A percentile compares a stretch with the other conserved stretches of the same genome.
Conservation (phyloP, 2,329 filamentous ascomycete genomes). For the Blastomyces gilchristii region DNA sequence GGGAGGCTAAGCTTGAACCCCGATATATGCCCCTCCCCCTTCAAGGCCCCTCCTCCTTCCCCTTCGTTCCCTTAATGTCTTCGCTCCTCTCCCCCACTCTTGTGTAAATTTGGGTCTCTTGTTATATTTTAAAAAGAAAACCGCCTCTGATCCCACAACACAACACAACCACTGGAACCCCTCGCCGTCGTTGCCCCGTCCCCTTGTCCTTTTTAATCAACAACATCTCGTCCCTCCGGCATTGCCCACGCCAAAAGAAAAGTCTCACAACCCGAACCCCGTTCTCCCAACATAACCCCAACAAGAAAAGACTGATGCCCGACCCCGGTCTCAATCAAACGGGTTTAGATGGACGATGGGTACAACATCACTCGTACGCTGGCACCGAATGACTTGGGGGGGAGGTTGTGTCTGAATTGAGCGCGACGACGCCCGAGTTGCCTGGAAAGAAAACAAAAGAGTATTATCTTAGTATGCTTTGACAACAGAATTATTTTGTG, state of each 20-base stretch:
- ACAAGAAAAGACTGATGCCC: constrained; percentile 3
- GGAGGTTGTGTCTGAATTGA: constrained; percentile 93
- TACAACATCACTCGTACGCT: constrained; percentile 96
- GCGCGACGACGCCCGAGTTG: constrained; percentile 97
- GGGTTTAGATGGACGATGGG: constrained; percentile 84
- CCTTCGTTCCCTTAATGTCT: neutral
- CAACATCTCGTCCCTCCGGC: too few relatives aligned
- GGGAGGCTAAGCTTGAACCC: constrained; percentile 4
- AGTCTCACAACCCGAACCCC: neutral
- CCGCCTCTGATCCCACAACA: neutral
- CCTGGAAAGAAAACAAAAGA: constrained; percentile 41
- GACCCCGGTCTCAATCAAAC: neutral
- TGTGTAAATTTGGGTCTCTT: neutral
- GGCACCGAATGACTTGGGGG: constrained; percentile 91
- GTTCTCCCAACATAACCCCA: neutral
- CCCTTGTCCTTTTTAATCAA: neutral
- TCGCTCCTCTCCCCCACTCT: neutral
- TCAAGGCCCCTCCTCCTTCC: too few relatives aligned
- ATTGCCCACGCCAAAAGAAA: neutral
- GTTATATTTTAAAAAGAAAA: neutral
- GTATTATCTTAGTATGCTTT: neutral
- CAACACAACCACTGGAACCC: neutral
- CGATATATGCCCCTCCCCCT: neutral
- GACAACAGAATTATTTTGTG: too few relatives aligned
- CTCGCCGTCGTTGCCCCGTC: too few relatives aligned